phyloP scores from a whole-genome alignment of 1,284 basidiomycete species.

The Cryptococcus sp. region DNA sequence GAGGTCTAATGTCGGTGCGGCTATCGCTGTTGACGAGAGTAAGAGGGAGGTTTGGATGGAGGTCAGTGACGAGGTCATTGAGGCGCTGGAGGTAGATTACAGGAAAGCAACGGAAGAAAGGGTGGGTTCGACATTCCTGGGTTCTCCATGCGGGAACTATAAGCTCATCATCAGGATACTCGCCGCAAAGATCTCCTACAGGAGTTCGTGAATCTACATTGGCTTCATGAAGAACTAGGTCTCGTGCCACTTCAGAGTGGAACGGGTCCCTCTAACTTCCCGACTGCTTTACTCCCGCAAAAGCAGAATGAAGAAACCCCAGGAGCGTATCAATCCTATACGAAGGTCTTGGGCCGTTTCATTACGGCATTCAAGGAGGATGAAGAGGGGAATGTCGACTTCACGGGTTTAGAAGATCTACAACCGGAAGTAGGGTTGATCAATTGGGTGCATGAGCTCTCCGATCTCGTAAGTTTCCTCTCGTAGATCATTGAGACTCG shows the following conservation, averaged over 20 bases:
- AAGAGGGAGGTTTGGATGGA: constrained; percentile 26
- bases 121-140: constrained; percentile 15
- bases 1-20: neutral
- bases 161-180: constrained; percentile 21
- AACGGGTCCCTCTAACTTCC: constrained; percentile 26
- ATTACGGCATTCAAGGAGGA: constrained; percentile 21
- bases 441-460: constrained; percentile 33
- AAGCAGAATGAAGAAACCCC: constrained; percentile 26
- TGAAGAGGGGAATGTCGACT: constrained; percentile 22
- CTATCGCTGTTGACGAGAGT: constrained; percentile 1
- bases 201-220: constrained; percentile 36
- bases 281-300: constrained; percentile 28
- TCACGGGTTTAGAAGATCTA: constrained; percentile 36
- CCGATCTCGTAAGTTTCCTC: constrained; percentile 24
- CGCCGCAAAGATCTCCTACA: constrained; percentile 30
- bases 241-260: constrained; percentile 28
- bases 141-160: neutral
- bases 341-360: constrained; percentile 21
- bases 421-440: constrained; percentile 43
- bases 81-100: constrained; percentile 26
- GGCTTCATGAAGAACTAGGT: constrained; percentile 40
- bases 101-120: constrained; percentile 32
- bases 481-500: neutral
- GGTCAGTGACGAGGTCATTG: constrained; percentile 34
- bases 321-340: constrained; percentile 25